Evolutionary conservation across 495 filamentous ascomycete species (phyloP).

Genomic region (Alectoria sarmentosa): DNA sequence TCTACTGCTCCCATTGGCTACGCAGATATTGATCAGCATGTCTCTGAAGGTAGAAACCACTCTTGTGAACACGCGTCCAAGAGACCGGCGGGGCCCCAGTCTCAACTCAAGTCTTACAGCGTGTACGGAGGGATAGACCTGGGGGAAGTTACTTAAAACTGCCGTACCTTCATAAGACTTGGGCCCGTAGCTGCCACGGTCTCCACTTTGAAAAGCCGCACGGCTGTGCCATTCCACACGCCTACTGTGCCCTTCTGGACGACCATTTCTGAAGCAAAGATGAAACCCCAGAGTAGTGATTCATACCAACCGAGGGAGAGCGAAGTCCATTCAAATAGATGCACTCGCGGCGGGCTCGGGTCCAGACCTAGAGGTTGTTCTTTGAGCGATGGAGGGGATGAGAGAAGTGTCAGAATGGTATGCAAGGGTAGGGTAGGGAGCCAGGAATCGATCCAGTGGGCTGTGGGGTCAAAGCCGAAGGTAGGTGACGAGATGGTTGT

Average conservation of each 20-base stretch:
- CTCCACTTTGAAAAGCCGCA: slow-evolving; percentile 86
- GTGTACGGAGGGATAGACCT: background rate
- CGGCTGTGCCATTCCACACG: slow-evolving; percentile 86
- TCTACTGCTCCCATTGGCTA: slow-evolving; percentile 84
- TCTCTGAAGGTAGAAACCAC: background rate
- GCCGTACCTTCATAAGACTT: slow-evolving; percentile 52
- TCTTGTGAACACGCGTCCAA: background rate
- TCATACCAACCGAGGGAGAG: slow-evolving; percentile 95
- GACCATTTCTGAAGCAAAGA: slow-evolving; percentile 85
- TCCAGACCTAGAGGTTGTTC: slow-evolving; percentile 53
- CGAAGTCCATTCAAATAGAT: slow-evolving; percentile 93
- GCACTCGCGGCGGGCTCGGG: slow-evolving; percentile 65
- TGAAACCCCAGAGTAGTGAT: slow-evolving; percentile 88
- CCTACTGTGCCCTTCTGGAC: slow-evolving; percentile 80
- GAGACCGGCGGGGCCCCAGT: background rate
- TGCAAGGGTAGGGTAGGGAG: slow-evolving; percentile 86
- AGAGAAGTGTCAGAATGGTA: slow-evolving; percentile 76
- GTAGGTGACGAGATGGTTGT: slow-evolving; percentile 44
- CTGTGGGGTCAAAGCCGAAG: slow-evolving; percentile 65
- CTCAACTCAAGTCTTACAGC: background rate
- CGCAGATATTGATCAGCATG: background rate
- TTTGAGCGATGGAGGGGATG: slow-evolving; percentile 41
- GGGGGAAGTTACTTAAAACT: background rate
- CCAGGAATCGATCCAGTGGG: slow-evolving; percentile 87
- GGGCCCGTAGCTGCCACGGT: slow-evolving; percentile 74